Evolutionary conservation across 305 asterid species (phyloP), one percentile per base, ranked within the genome.

Genomic region (Fraxinus nigra): DNA sequence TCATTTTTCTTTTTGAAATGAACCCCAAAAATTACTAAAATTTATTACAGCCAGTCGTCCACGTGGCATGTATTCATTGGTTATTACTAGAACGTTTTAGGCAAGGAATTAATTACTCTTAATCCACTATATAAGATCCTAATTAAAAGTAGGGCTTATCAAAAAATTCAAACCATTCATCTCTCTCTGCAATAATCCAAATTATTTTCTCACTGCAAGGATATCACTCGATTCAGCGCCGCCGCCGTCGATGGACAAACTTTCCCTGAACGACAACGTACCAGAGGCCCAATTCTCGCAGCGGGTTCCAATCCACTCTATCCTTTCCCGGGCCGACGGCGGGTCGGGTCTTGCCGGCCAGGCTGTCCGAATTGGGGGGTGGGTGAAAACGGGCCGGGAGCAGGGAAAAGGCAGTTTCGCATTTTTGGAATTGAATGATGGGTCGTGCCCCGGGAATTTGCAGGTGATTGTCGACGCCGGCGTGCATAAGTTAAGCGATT

Each of bases 361-460:
- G 82, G 87, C 85, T 20, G 90, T 90, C 59, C 87, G 89, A 3
- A 89, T 95, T 69, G 98, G 98, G 0, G 98, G 99, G 48, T 93
- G 97, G 99, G 98, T 95, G 37, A 94, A 92, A 87, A 91, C 97
- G 0, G 99, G 98, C 0, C 87, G 99, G 26, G 94, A 90, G 84
- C 98, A 93, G 56, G 98, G 96, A 7, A 95, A 92, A 85, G 97
- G 97, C 0, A 35, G 90, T 5, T 89, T 96, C 79, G 98, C 98
- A 0, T 96, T 96, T 73, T 73, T 96, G 48, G 98, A 91, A 82
- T 90, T 96, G n/a, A 93, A 93, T 77, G 98, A 96, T 61, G 98
- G 99, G 1, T 93, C 98, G 0, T 92, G 97, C 79, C 92, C 93
- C 40, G 93, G 88, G 37, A 93, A 91, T 81, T 84, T 96, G 74